Base-by-base conservation (phyloP, 345 rosid genomes). In the Sonneratia caseolaris region DNA sequence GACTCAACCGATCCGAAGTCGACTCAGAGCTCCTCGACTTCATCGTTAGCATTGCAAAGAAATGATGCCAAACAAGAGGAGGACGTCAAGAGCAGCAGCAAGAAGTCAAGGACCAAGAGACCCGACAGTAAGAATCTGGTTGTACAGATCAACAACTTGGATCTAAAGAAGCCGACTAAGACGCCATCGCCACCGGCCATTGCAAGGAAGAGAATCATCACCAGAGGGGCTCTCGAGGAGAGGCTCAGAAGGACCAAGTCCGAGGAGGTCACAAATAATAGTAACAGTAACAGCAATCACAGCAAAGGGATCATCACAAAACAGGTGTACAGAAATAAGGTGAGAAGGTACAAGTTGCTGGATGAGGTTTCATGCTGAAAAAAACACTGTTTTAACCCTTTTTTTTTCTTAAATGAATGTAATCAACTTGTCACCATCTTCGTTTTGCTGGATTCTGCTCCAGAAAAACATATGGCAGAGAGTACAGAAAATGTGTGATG, bases 281-380 rank as follows among this genome's bases (percentile, higher is more conserved):
- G 37, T 57, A 15, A 4, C 10, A 48, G 36, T 7, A 53, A 51
- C 6, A 35, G n/a, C 12, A 53, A 18, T 37, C n/a, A 37, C 27
- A 37, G 18, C 24, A 27, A 55, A 27, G 65, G 47, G 35, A 76
- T 74, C 59, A 64, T 76, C 11, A 62, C 71, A n/a, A 76, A 51
- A 59, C 75, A 72, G 35, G 79, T 82, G 12, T 81, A 73, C 38
- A 76, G 86, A 74, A 87, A 79, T 57, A 89, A 79, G 86, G 95
- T 80, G n/a, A 86, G 90, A 69, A 83, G 91, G 57, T 89, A 89
- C 42, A 89, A 89, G 72, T 88, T 87, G 21, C 67, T 89, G 72
- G 91, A 89, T 14, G 95, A 89, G 83, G 95, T 89, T 74, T 87
- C 91, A 18, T 80, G 89, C 76, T 87, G 15, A 47, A 47, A 9